Conservation (phyloP, 2,329 filamentous ascomycete genomes). For the Venturia nashicola region DNA sequence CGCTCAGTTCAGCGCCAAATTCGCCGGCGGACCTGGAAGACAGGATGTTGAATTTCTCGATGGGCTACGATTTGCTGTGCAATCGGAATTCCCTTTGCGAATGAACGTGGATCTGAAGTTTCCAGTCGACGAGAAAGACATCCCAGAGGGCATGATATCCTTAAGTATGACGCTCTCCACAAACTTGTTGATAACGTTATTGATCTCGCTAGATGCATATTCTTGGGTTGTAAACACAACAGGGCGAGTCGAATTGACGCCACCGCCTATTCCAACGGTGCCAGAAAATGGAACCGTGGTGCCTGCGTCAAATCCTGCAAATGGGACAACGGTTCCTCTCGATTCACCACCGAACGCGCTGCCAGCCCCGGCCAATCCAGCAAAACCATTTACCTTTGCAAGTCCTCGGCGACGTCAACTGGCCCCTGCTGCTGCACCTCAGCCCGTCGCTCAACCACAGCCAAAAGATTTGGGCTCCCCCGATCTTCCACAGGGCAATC, state of each 20-base stretch:
- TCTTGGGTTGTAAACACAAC: constrained; percentile 6
- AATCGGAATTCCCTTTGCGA: constrained; percentile 7
- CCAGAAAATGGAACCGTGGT: not conserved
- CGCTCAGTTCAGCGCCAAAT: constrained; percentile 19
- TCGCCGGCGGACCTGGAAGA: constrained; percentile 15
- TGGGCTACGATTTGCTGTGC: constrained; percentile 15
- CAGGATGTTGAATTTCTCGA: constrained; percentile 21
- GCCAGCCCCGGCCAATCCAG: not conserved
- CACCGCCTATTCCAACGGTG: not conserved
- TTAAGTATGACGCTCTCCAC: not conserved
- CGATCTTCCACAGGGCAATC: not conserved
- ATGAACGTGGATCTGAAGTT: constrained; percentile 12
- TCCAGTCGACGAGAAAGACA: not conserved
- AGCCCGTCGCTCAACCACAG: not conserved
- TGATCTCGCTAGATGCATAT: not conserved
- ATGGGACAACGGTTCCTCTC: not conserved
- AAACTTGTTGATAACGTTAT: not conserved
- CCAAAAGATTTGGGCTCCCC: not conserved
- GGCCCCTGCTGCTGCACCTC: not conserved
- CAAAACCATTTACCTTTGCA: not conserved
- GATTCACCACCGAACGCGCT: not conserved
- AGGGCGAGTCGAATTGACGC: not conserved
- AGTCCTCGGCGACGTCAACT: not conserved
- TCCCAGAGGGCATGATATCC: constrained; percentile 6
- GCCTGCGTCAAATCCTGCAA: not conserved